Evolutionary conservation across 306 rosid genomes (phyloP).

Genomic region (Oemleria cerasiformis): DNA sequence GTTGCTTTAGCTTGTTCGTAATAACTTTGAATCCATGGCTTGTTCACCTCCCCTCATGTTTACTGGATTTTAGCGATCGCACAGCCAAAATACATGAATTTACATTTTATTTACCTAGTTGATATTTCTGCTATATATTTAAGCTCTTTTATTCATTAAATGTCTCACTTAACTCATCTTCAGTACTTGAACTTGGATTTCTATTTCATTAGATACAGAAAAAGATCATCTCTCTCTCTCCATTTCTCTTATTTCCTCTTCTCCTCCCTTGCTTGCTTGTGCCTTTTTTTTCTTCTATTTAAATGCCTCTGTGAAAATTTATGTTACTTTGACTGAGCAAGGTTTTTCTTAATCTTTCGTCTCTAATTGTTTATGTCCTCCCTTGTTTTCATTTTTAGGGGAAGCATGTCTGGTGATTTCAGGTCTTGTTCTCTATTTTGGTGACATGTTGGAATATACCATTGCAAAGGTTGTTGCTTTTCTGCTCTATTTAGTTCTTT

Average conservation of each 20-base stretch:
- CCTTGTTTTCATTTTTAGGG: conserved; percentile 39
- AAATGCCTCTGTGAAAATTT: not conserved
- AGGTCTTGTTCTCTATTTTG: conserved; percentile 86
- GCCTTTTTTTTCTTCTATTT: not conserved
- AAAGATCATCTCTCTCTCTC: not conserved
- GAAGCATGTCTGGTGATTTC: conserved; percentile 78
- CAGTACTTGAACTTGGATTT: conserved; percentile 5
- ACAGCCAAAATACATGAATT: not conserved
- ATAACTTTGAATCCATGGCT: not conserved
- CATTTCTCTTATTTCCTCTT: not conserved
- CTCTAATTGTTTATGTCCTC: conserved; percentile 9
- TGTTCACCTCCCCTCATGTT: not conserved
- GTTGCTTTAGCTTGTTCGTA: not conserved
- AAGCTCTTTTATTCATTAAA: not conserved
- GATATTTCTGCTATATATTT: not conserved
- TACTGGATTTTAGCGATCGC: not conserved
- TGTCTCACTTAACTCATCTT: not conserved
- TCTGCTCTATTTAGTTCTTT: not conserved
- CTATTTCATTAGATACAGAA: not conserved
- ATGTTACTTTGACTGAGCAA: not conserved
- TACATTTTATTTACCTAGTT: not conserved
- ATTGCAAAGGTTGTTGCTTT: conserved; percentile 52
- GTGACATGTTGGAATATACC: conserved; percentile 77
- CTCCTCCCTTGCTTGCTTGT: conserved; percentile 5
- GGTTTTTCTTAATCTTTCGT: conserved; percentile 15